These are phyloP conservation scores for Paramecium sonneborni DNA, from an alignment of 73 alveolate species.

Conservation along the genomic window DNA sequence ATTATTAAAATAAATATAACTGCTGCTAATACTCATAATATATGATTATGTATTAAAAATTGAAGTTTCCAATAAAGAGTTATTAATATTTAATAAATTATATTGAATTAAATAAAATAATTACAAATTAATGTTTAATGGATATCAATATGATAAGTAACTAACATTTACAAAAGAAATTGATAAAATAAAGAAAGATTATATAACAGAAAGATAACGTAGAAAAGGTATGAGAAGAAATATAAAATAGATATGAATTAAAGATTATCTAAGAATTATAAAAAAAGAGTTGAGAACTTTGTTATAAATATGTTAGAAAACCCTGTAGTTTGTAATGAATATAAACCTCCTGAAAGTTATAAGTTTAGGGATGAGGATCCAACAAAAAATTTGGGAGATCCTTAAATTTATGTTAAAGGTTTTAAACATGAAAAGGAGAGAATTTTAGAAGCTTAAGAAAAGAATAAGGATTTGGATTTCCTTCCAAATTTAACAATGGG, in stretches of 20 bases:
- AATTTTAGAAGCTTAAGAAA: constrained; percentile 56
- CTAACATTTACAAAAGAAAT: background rate
- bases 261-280: constrained; percentile 44
- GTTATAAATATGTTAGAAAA: constrained; percentile 62
- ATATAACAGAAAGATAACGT: background rate
- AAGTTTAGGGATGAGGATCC: constrained; percentile 61
- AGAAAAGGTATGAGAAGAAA: background rate
- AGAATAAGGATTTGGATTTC: constrained; percentile 60
- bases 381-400: constrained; percentile 53
- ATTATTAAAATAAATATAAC: background rate
- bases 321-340: constrained; percentile 60
- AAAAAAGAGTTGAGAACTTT: constrained; percentile 63
- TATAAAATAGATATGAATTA: background rate
- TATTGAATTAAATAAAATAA: background rate
- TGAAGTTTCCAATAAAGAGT: no score
- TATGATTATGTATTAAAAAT: no score
- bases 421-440: constrained; percentile 65
- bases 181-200: constrained; percentile 2
- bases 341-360: constrained; percentile 48
- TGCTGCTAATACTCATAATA: background rate
- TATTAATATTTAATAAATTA: background rate
- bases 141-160: constrained; percentile 16
- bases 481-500: constrained; percentile 56
- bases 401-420: constrained; percentile 60
- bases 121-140: constrained; percentile 24